These are phyloP conservation scores for Chondrus crispus DNA, from an alignment of 23 red algal genomes.

Conservation along the genomic window DNA sequence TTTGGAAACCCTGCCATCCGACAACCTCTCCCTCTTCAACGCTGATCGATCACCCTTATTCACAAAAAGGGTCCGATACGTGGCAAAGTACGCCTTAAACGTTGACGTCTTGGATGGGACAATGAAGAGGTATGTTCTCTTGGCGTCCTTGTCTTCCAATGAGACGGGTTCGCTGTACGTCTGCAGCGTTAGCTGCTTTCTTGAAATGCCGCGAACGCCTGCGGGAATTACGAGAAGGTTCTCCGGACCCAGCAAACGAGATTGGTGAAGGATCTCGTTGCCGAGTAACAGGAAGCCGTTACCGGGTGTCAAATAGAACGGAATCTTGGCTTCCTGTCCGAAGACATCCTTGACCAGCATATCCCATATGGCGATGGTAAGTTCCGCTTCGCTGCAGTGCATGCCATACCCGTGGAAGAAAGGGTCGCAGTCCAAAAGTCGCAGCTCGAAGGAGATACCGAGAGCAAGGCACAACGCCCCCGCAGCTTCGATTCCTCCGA, in stretches of 20 bases:
- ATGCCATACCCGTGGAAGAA: background rate
- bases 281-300: background rate
- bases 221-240: background rate
- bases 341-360: background rate
- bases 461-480: background rate
- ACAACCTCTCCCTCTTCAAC: background rate
- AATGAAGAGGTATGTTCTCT: background rate
- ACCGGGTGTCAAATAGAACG: background rate
- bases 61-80: background rate
- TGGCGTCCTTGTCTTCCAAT: background rate
- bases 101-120: background rate
- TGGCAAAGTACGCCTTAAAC: background rate
- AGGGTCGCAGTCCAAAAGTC: background rate
- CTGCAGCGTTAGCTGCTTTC: background rate
- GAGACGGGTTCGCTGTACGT: background rate
- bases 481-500: background rate
- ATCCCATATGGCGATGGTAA: background rate
- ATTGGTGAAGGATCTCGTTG: background rate
- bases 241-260: background rate
- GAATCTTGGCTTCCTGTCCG: background rate
- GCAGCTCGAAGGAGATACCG: background rate
- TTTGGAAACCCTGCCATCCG: background rate
- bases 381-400: background rate
- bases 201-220: background rate
- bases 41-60: no score